Base-by-base conservation (phyloP, 2,329 filamentous ascomycete genomes). In the Phaeoacremonium minimum region DNA sequence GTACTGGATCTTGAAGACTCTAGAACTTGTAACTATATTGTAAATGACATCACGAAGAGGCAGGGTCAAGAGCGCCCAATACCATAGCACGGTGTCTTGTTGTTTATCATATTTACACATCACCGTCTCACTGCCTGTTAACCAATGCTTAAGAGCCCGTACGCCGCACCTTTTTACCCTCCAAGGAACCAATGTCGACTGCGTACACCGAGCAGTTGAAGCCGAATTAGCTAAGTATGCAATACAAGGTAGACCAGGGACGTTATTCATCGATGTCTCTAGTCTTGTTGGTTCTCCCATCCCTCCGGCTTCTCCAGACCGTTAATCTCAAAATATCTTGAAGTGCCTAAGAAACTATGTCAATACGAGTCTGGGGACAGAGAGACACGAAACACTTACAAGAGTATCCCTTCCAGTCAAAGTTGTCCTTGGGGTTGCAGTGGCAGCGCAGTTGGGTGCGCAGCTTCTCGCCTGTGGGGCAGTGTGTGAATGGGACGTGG, bases 341-440 rank as follows among this genome's bases (percentile, higher is more conserved):
- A 78, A 35, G 91, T 96, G 69, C 87, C 87, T 91, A 42, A 16
- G 16, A 16, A 15, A 29, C n/a, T n/a, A n/a, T 3, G 26, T 41
- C 30, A 40, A 38, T 6, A 18, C 41, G 47, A 38, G 34, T 33
- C 54, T 43, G 7, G 15, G 18, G 14, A 17, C n/a, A 3, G 36
- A 15, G 14, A 15, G 15, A 43, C n/a, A n/a, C n/a, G n/a, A n/a
- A n/a, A n/a, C n/a, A 71, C 87, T 71, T 78, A 94, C 90, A 97
- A 60, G 88, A 95, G 61, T 96, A 97, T 35, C 87, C 86, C 65
- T 95, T 96, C 94, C 94, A 98, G 66, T 98, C 93, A 72, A 98
- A 98, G 71, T 98, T 98, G 42, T 97, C 87, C 55, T 84, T 83
- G 7, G 93, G 91, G 56, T 98, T 89, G 68, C 93, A 98, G 63